Percentiles rank a stretch among this genome's conserved stretches.
These are phyloP conservation scores for Clarireedia homoeocarpa DNA, from an alignment of 2,329 filamentous ascomycete species.

Conservation along the genomic window DNA sequence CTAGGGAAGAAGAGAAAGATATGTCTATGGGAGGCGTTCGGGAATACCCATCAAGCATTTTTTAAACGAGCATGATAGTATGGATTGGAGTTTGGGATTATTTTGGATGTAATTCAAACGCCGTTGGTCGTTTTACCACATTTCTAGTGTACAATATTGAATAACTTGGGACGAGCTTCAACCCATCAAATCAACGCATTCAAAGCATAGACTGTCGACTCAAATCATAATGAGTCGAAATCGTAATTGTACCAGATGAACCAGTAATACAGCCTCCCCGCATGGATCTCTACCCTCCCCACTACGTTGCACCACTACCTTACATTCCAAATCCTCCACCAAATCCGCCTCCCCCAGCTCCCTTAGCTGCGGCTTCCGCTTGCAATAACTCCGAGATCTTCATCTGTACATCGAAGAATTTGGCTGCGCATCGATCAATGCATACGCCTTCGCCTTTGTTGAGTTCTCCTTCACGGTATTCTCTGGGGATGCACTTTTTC, in stretches of 20 bases:
- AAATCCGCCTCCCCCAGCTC: conserved; percentile 42
- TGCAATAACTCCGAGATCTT: conserved; percentile 98
- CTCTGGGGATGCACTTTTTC: conserved; percentile 83
- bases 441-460: conserved; percentile 99
- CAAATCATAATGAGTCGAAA: conserved; percentile 1
- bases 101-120: conserved; percentile 9
- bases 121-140: conserved; percentile 14
- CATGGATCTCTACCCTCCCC: neutral
- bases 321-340: conserved; percentile 36
- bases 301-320: conserved; percentile 14
- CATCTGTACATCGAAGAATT: conserved; percentile 98
- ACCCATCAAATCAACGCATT: neutral
- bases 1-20: neutral
- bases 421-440: conserved; percentile 91
- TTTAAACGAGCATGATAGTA: conserved; percentile 10
- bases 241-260: neutral
- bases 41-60: conserved; percentile 11
- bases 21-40: conserved; percentile 8
- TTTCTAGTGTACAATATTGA: conserved; percentile 19
- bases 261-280: neutral
- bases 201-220: neutral
- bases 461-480: conserved; percentile 92
- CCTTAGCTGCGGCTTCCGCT: conserved; percentile 65
- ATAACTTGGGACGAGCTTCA: neutral
- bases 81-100: conserved; percentile 10